Evolutionary conservation across 306 rosid species (phyloP).

Genomic region (Vigna mungo): DNA sequence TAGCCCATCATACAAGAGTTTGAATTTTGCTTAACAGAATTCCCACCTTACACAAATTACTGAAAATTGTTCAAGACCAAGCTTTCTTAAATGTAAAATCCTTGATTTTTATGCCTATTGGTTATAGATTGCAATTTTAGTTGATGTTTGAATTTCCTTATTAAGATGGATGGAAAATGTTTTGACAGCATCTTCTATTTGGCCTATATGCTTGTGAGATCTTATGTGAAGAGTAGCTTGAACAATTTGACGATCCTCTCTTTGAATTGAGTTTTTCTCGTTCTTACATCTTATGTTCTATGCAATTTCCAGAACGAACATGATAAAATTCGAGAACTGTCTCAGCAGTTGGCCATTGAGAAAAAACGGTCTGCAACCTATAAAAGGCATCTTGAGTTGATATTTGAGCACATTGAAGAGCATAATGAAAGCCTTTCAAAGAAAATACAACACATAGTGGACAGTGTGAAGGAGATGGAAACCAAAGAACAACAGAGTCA

Average conservation of each 20-base stretch:
- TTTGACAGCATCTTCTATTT: conserved; percentile 23
- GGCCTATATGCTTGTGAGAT: conserved; percentile 1
- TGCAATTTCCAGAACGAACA: conserved; percentile 74
- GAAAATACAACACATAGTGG: conserved; percentile 88
- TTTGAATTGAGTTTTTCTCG: background rate
- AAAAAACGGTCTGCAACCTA: conserved; percentile 87
- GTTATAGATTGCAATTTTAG: conserved; percentile 9
- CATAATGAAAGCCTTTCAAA: conserved; percentile 83
- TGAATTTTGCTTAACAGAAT: conserved; percentile 19
- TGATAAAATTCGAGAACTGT: conserved; percentile 88
- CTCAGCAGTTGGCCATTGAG: conserved; percentile 90
- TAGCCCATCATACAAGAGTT: conserved; percentile 13
- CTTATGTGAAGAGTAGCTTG: conserved; percentile 19
- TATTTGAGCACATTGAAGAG: conserved; percentile 90
- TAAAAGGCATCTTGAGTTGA: conserved; percentile 91
- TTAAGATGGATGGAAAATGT: conserved; percentile 5
- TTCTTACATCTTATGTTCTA: conserved; percentile 37
- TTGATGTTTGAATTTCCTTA: background rate
- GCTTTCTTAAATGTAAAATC: background rate
- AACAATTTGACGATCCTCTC: background rate
- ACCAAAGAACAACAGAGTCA: conserved; percentile 61
- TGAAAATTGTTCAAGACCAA: background rate
- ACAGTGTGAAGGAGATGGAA: conserved; percentile 86
- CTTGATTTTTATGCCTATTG: background rate
- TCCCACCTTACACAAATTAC: conserved; percentile 7